Evolutionary conservation across 2,329 filamentous ascomycete species (phyloP), one percentile per base, ranked within the genome.

Genomic region (Pseudogymnoascus sp.): DNA sequence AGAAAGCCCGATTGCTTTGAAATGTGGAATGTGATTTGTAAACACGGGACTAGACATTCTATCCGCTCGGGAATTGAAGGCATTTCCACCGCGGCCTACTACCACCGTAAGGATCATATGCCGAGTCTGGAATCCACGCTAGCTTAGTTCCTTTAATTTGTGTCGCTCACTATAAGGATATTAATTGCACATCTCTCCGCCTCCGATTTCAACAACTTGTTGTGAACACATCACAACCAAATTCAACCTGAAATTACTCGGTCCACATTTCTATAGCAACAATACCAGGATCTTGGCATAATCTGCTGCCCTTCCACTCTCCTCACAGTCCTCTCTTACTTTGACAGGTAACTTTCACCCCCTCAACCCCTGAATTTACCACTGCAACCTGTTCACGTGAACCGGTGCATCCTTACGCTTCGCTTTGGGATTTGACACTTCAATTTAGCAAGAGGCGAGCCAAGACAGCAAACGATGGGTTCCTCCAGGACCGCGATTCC

Each of bases 381-480:
- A 31, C 38, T 35, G 31, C 56, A 60, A 21, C 56, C 38, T 60
- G 56, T 35, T 35, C 56, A 33, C 31, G 26, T 10, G 24, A 33
- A n/a, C 29, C 21, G 33, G 16, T 60, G n/a, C 26, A 50, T 13
- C 19, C 38, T 24, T 21, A 37, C 24, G 8, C 56, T 31, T 42
- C 13, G 1, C 14, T 38, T 61, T 38, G 16, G 29, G 33, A 19
- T 61, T 37, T 61, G 31, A 53, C 59, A 56, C 37, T 64, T 62
- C 37, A 53, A 62, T 62, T 53, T 38, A 64, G 40, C 59, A 64
- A 64, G 16, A 64, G 60, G 42, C 63, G 59, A 62, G 24, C 63
- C 26, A 64, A 64, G 29, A 59, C 16, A 56, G 60, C 59, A 62
- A 38, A 59, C 29, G 26, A 64, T 64, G 59, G 31, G 63, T 62